Evolutionary conservation across 2,329 filamentous ascomycete genomes (phyloP), one percentile per base, ranked within the genome.

Genomic region (Talaromyces piceae): DNA sequence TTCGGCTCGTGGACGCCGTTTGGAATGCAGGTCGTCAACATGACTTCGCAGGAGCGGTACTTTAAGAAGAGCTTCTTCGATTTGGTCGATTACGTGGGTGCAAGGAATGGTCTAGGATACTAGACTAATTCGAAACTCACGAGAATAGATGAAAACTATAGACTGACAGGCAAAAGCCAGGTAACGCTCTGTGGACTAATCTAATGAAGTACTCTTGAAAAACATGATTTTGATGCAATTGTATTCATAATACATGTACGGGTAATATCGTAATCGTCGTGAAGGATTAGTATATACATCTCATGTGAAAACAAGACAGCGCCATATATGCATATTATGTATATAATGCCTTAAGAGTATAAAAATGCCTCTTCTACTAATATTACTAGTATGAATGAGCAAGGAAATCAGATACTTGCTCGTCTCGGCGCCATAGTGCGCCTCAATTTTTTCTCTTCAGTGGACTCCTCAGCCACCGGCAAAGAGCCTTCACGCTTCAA

Each of bases 401-500:
- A 20, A 9, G 8, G 9, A 9, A 45, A 48, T 50, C 18, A 88
- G 46, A 91, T 88, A 68, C 87, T 91, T 23, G 87, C 87, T 64
- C 87, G 77, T 57, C 87, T 76, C 20, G 87, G 87, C 52, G 87
- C 87, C 81, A 88, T 88, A 0, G 87, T 91, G 60, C 87, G 78
- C 60, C 86, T 77, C 61, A 91, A 69, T 25, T 83, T 84, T 68
- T 84, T 86, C 75, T 88, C 89, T 57, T 86, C 85, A 62, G 87
- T 86, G 18, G 82, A 85, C 73, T 87, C 85, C 62, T 86, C 83
- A 46, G 80, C 77, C 43, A 87, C 68, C 13, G 81, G 81, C 57
- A 98, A 71, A 33, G 86, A 78, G 0, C 91, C 91, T 61, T 94
- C 79, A 33, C 87, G 87, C 63, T 83, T 84, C 66, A 97, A 73